Conservation (phyloP, 306 rosid species). For the Hylodesmum podocarpum region DNA sequence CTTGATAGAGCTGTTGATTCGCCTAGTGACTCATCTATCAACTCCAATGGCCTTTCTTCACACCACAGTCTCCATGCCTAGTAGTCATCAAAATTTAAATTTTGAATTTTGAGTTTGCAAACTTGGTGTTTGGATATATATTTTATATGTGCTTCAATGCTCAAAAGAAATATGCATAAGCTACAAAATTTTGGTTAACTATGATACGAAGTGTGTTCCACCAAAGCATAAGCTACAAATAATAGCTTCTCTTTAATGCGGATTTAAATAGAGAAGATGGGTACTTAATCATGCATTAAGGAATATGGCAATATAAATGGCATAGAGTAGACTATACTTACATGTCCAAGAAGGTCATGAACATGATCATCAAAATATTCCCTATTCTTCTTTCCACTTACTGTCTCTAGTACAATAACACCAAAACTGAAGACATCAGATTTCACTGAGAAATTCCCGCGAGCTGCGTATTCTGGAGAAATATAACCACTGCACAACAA, state of each 20-base stretch:
- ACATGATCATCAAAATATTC: slow-evolving; percentile 32
- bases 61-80: slow-evolving; percentile 44
- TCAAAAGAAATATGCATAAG: not conserved
- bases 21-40: slow-evolving; percentile 30
- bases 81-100: not conserved
- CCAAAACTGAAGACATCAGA: slow-evolving; percentile 66
- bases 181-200: too few relatives aligned
- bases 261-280: not conserved
- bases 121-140: not conserved
- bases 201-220: too few relatives aligned
- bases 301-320: not conserved
- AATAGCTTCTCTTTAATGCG: not conserved
- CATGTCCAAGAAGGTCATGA: slow-evolving; percentile 57
- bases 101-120: slow-evolving; percentile 4
- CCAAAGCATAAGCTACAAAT: not conserved
- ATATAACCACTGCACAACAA: slow-evolving; percentile 53
- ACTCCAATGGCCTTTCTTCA: slow-evolving; percentile 30
- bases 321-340: slow-evolving; percentile 27
- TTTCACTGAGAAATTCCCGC: slow-evolving; percentile 54
- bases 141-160: not conserved
- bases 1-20: not conserved
- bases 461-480: slow-evolving; percentile 57
- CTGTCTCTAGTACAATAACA: slow-evolving; percentile 47
- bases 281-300: not conserved
- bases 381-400: slow-evolving; percentile 47